These are phyloP conservation scores for Candida alai DNA, from an alignment of 805 yeast genomes.

Conservation along the genomic window DNA sequence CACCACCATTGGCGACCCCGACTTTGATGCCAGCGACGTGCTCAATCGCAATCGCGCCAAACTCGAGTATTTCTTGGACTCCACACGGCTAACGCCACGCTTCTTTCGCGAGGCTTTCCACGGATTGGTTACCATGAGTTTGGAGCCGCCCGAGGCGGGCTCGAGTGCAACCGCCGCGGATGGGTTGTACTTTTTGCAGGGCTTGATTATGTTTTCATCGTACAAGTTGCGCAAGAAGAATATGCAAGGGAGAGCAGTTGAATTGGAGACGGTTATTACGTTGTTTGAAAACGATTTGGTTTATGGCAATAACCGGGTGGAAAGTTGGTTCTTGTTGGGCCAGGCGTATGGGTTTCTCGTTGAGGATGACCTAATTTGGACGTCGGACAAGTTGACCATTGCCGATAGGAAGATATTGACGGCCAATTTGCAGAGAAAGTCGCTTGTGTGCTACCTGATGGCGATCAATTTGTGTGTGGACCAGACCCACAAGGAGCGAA, in stretches of 20 bases:
- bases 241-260: conserved; percentile 78
- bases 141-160: conserved; percentile 26
- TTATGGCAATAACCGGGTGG: conserved; percentile 65
- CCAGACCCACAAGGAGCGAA: conserved; percentile 9
- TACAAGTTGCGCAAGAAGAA: conserved; percentile 70
- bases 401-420: conserved; percentile 57
- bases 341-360: conserved; percentile 73
- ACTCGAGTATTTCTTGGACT: conserved; percentile 46
- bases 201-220: conserved; percentile 60
- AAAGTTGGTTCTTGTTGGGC: conserved; percentile 83
- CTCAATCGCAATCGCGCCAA: conserved; percentile 44
- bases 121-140: conserved; percentile 39
- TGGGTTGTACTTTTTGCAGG: conserved; percentile 62
- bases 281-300: conserved; percentile 64
- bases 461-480: conserved; percentile 47
- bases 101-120: conserved; percentile 47
- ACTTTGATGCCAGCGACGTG: conserved; percentile 35
- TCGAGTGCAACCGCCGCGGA: conserved; percentile 31
- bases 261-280: conserved; percentile 67
- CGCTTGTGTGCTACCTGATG: conserved; percentile 72
- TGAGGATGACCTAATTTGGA: conserved; percentile 91
- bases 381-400: conserved; percentile 72
- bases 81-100: conserved; percentile 39
- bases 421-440: conserved; percentile 61
- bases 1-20: conserved; percentile 69